Percentiles rank a stretch among this genome's conserved stretches.
Evolutionary conservation across 2,329 filamentous ascomycete genomes (phyloP).

Genomic region (Leptographium galeiforme): DNA sequence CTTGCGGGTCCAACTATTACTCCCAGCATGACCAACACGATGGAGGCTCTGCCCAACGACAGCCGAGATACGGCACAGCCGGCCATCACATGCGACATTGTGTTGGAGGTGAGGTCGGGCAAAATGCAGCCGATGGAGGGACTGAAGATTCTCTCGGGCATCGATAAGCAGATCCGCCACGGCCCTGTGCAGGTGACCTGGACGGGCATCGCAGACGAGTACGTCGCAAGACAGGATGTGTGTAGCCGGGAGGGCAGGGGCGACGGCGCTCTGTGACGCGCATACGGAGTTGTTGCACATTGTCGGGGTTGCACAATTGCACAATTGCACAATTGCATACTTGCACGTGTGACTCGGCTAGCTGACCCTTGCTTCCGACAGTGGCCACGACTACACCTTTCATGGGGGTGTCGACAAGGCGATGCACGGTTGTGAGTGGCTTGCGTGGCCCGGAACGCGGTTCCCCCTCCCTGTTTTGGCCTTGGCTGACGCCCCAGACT

Average conservation of each 20-base stretch:
- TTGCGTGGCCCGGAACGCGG: no score
- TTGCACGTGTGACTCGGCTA: no score
- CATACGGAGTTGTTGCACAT: no score
- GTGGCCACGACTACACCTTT: constrained; percentile 45
- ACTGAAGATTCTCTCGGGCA: constrained; percentile 38
- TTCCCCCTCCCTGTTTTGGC: no score
- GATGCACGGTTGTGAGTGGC: constrained; percentile 43
- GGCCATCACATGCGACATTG: constrained; percentile 31
- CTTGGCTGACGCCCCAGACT: constrained; percentile 32
- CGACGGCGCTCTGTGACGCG: no score
- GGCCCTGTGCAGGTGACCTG: constrained; percentile 31
- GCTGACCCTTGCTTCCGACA: background rate
- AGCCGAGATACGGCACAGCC: constrained; percentile 4
- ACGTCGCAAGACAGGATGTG: background rate
- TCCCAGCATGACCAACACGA: no score
- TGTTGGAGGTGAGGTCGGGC: constrained; percentile 44
- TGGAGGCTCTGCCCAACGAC: no score
- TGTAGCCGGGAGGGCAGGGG: no score
- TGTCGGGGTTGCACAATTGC: no score
- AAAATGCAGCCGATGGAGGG: constrained; percentile 41
- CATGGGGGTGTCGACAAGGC: constrained; percentile 53
- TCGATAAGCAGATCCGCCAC: constrained; percentile 35
- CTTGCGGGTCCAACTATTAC: no score
- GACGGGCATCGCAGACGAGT: constrained; percentile 40
- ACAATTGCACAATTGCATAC: no score